Evolutionary conservation across 495 filamentous ascomycete genomes (phyloP), one percentile per base, ranked within the genome.

Genomic region (Saxophila tyrrhenica): DNA sequence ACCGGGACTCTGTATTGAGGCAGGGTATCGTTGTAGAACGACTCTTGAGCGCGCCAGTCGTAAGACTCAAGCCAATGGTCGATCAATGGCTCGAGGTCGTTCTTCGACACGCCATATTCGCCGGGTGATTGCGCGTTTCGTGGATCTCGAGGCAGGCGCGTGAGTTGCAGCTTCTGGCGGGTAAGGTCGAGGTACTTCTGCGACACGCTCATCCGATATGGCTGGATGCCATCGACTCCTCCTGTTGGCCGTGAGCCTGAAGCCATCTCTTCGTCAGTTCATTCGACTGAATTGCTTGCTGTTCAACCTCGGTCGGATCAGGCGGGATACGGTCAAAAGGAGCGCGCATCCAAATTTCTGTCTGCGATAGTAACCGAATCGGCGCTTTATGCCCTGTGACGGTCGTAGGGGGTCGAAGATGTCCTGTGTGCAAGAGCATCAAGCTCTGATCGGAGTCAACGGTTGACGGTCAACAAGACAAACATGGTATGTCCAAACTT

Each of bases 1-100:
- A 85, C 67, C 3, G 69, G 65, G 10, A 78, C 80, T 19, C 78
- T 73, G 63, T 74, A 84, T 66, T 85, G 80, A 2, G 78, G 80
- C 25, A 83, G 64, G 0, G 69, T 61, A 15, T 59, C 60, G 64
- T 85, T 84, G 58, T 82, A 66, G 25, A 64, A 61, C 15, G 67
- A 58, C 64, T 86, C 82, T 51, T 76, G 69, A 5, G 67, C 64
- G 25, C 80, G 71, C 80, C 82, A 86, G 56, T 74, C 70, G 65
- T 84, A 84, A 41, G 70, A 62, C 50, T 82, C 79, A 7, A 78
- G 68, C 66, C 69, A 70, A 49, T 65, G 65, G 39, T 72, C 70
- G 21, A 72, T 46, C 48, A 72, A 29, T 25, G 64, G 63, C 52
- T 70, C 65, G 24, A 72, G 45, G 1, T 64, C 56, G 19, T 52